Percentiles rank a stretch among this genome's conserved stretches.
Evolutionary conservation across 768 basidiomycete genomes (phyloP).

Genomic region (Panaeolus cyanescens): DNA sequence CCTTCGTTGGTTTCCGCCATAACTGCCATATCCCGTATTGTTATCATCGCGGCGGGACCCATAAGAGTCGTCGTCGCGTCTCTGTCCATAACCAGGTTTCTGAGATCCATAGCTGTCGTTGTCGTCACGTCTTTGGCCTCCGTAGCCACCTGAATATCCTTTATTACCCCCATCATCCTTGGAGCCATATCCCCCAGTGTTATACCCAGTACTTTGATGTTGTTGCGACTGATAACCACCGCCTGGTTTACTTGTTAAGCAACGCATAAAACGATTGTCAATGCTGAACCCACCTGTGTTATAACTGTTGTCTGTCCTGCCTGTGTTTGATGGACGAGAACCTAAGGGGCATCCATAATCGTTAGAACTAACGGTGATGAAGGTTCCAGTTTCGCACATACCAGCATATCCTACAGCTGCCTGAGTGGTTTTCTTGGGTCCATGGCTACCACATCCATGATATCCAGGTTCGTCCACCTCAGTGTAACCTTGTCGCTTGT

Average conservation of each 20-base stretch:
- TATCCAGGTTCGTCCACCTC: slow-evolving; percentile 42
- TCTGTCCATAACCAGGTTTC: not conserved
- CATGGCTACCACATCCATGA: slow-evolving; percentile 31
- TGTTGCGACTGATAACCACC: not conserved
- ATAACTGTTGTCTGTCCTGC: not conserved
- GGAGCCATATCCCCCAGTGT: not conserved
- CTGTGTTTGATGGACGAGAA: not conserved
- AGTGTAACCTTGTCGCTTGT: slow-evolving; percentile 57
- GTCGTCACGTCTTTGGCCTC: not conserved
- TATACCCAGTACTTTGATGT: not conserved
- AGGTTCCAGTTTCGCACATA: no score
- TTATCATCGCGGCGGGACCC: slow-evolving; percentile 12
- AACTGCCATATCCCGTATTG: not conserved
- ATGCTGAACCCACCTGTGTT: slow-evolving; percentile 1
- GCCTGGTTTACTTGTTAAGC: not conserved
- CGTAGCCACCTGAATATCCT: slow-evolving; percentile 10
- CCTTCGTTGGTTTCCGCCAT: slow-evolving; percentile 4
- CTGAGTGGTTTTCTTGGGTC: slow-evolving; percentile 9
- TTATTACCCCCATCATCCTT: slow-evolving; percentile 2
- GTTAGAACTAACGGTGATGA: no score
- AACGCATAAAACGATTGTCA: no score
- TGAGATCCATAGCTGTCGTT: not conserved
- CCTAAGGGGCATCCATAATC: no score
- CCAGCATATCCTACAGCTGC: not conserved
- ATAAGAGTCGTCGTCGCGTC: slow-evolving; percentile 1